These are phyloP conservation scores for Paragyromitra xinjiangensis DNA, from an alignment of 495 filamentous ascomycete species.

Conservation along the genomic window DNA sequence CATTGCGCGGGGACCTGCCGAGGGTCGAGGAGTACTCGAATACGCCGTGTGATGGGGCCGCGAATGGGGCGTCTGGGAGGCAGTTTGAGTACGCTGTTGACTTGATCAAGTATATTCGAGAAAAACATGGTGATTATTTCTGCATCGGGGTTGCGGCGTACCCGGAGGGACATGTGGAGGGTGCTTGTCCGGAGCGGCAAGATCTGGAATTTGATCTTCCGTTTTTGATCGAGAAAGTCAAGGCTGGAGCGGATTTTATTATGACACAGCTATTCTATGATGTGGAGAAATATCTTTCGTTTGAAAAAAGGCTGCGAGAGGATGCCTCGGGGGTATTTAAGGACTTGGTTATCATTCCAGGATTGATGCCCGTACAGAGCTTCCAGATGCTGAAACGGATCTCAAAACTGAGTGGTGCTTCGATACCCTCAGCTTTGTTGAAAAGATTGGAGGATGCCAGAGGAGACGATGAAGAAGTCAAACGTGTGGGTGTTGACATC, in stretches of 20 bases:
- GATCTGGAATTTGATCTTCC: conserved; percentile 82
- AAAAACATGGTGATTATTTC: conserved; percentile 90
- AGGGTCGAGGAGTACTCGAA: conserved; percentile 82
- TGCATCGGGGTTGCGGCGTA: conserved; percentile 95
- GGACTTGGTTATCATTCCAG: conserved; percentile 88
- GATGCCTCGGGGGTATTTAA: conserved; percentile 89
- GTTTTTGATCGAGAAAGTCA: conserved; percentile 87
- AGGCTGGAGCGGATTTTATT: conserved; percentile 94
- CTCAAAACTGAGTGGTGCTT: conserved; percentile 93
- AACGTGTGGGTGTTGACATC: conserved; percentile 75
- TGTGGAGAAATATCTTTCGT: conserved; percentile 77
- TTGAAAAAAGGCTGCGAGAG: conserved; percentile 78
- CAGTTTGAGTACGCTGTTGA: conserved; percentile 92
- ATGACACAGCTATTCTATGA: conserved; percentile 99
- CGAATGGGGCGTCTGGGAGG: conserved; percentile 62
- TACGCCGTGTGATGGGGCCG: conserved; percentile 41
- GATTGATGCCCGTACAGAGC: conserved; percentile 96
- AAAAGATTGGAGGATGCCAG: conserved; percentile 78
- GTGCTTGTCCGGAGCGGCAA: conserved; percentile 75
- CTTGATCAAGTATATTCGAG: conserved; percentile 86
- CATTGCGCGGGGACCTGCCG: conserved; percentile 92
- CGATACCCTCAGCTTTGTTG: conserved; percentile 75
- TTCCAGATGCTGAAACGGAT: conserved; percentile 94
- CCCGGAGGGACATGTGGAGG: conserved; percentile 95
- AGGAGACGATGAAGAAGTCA: conserved; percentile 91